These are phyloP conservation scores for Coemansia sp. DNA, from an alignment of 192 early-diverging fungal species.

Conservation along the genomic window DNA sequence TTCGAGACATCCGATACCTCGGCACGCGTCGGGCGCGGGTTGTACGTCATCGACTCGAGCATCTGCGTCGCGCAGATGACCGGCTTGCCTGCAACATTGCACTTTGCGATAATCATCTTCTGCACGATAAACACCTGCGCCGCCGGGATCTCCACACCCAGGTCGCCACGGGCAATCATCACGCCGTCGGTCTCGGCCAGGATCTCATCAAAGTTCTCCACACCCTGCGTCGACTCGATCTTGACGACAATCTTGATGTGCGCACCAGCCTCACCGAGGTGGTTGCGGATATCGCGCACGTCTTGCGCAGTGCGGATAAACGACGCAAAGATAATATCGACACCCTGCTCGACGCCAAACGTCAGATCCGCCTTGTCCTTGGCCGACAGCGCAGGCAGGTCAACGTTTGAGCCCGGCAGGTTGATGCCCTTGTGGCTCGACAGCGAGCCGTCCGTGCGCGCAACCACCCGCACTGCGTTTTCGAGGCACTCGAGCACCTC, in stretches of 20 bases:
- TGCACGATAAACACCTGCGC: conserved; percentile 91
- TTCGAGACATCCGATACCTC: conserved; percentile 99
- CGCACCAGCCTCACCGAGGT: conserved; percentile 79
- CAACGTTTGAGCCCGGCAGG: conserved; percentile 85
- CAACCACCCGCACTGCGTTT: conserved; percentile 66
- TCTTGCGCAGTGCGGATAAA: conserved; percentile 94
- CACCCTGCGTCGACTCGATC: conserved; percentile 97
- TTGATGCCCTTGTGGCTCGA: conserved; percentile 96
- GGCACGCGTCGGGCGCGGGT: conserved; percentile 98
- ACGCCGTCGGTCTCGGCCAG: conserved; percentile 90
- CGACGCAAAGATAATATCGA: conserved; percentile 95
- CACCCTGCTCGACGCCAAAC: conserved; percentile 92
- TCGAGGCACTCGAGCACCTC: conserved; percentile 74
- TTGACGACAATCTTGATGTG: conserved; percentile 95
- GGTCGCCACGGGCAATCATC: conserved; percentile 98
- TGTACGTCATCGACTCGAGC: conserved; percentile 94
- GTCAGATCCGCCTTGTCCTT: conserved; percentile 89
- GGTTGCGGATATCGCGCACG: conserved; percentile 81
- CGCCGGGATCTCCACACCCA: conserved; percentile 96
- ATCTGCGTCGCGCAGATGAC: conserved; percentile 98
- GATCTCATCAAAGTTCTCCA: conserved; percentile 99
- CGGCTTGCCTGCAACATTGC: conserved; percentile 94
- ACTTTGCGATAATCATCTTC: conserved; percentile 99
- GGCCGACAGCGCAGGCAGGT: conserved; percentile 92
- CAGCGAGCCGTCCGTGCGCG: conserved; percentile 83